Percentiles rank a stretch among this genome's conserved stretches.
Conservation (phyloP, 2,329 filamentous ascomycete genomes). For the Alternaria ventricosa region DNA sequence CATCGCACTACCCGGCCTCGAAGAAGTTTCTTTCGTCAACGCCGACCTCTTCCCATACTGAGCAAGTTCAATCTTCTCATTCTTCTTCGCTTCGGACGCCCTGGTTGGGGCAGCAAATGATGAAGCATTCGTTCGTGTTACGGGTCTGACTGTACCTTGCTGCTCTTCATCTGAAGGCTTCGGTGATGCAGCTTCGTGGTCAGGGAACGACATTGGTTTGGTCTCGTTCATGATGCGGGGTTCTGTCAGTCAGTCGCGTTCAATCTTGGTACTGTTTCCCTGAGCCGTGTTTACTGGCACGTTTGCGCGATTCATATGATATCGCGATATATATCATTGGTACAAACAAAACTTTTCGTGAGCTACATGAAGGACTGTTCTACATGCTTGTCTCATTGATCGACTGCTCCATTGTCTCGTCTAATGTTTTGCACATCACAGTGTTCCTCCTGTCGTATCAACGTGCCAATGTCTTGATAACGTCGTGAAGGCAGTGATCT, state of each 20-base stretch:
- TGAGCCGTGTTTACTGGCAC: neutral
- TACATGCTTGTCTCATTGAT: neutral
- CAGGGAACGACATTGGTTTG: neutral
- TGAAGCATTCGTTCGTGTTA: neutral
- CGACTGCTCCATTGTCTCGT: neutral
- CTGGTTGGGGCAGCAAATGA: conserved; percentile 5
- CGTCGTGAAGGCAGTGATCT: neutral
- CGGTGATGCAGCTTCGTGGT: neutral
- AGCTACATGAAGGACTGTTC: neutral
- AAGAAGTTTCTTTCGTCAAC: neutral
- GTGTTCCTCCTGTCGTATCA: too few species aligned
- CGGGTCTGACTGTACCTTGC: neutral
- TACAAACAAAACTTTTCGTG: neutral
- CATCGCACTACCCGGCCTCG: neutral
- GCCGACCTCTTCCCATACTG: neutral
- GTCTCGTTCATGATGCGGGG: neutral
- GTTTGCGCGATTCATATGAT: neutral
- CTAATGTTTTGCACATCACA: neutral
- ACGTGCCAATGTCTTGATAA: neutral
- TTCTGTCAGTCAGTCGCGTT: neutral
- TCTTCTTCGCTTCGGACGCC: conserved; percentile 9
- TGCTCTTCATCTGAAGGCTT: neutral
- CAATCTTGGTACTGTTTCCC: neutral
- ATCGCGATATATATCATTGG: neutral
- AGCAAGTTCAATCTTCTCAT: conserved; percentile 7